Conservation (phyloP, 1,139 yeast species). For the Zygoascus hellenicus region DNA sequence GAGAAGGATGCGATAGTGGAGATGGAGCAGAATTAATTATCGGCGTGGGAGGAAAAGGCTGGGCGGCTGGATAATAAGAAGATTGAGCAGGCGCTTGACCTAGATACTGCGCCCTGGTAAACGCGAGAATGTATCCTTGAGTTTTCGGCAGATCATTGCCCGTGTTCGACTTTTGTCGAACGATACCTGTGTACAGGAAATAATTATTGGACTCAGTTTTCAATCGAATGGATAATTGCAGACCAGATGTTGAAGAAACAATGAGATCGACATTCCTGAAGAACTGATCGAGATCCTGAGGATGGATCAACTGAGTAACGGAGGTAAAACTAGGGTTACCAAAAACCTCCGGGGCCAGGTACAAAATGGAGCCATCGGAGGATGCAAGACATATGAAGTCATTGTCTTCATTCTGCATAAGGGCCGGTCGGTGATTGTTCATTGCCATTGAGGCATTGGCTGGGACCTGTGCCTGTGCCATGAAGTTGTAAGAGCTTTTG, state of each 20-base stretch:
- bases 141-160: neutral
- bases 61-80: neutral
- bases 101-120: constrained; percentile 4
- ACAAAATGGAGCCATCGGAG: constrained; percentile 4
- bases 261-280: constrained; percentile 16
- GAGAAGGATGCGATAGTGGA: no score
- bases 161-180: constrained; percentile 1
- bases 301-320: constrained; percentile 23
- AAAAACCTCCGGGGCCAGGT: constrained; percentile 8
- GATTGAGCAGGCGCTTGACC: neutral
- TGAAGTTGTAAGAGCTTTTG: constrained; percentile 10
- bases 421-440: no score
- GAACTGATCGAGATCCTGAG: constrained; percentile 25
- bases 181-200: constrained; percentile 8
- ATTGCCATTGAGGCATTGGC: neutral
- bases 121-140: constrained; percentile 4
- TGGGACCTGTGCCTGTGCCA: constrained; percentile 10
- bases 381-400: constrained; percentile 10
- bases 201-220: constrained; percentile 11
- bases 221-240: constrained; percentile 20
- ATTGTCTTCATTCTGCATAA: neutral
- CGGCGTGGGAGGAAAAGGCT: constrained; percentile 5
- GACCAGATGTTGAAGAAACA: constrained; percentile 14
- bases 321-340: neutral
- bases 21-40: constrained; percentile 11